These are phyloP conservation scores for Boletellus sp. DNA, from an alignment of 768 basidiomycete species.

Conservation along the genomic window DNA sequence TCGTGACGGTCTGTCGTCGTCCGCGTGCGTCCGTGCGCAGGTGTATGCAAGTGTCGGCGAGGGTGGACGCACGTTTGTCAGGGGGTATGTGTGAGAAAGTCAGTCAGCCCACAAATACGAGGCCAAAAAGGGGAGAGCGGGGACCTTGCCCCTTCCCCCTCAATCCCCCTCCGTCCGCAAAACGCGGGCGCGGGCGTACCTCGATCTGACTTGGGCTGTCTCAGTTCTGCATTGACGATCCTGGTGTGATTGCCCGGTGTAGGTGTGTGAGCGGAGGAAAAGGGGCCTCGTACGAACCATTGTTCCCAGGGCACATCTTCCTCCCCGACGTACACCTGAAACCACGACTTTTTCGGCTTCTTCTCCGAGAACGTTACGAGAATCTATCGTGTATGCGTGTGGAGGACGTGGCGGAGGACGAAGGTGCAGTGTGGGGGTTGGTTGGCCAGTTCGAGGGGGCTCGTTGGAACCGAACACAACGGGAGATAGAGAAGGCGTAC, in stretches of 20 bases:
- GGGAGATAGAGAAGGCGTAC: conserved; percentile 31
- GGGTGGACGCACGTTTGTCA: too few species aligned
- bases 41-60: too few species aligned
- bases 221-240: conserved; percentile 77
- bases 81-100: too few species aligned
- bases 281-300: conserved; percentile 44
- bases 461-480: too few species aligned
- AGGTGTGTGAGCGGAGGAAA: too few species aligned
- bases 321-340: conserved; percentile 64
- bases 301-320: conserved; percentile 88
- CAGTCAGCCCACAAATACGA: too few species aligned
- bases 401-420: neutral
- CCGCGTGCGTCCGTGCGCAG: too few species aligned
- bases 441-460: too few species aligned
- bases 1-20: conserved; percentile 39
- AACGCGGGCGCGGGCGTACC: conserved; percentile 34
- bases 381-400: conserved; percentile 38
- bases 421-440: neutral
- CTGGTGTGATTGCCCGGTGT: conserved; percentile 34
- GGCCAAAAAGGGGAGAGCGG: too few species aligned
- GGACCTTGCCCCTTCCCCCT: too few species aligned
- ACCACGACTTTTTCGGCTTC: conserved; percentile 75
- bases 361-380: conserved; percentile 74
- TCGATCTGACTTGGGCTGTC: conserved; percentile 64
- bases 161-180: too few species aligned